Base-by-base conservation (phyloP, 202 grass and related monocot species). In the Elaeis oleifera region DNA sequence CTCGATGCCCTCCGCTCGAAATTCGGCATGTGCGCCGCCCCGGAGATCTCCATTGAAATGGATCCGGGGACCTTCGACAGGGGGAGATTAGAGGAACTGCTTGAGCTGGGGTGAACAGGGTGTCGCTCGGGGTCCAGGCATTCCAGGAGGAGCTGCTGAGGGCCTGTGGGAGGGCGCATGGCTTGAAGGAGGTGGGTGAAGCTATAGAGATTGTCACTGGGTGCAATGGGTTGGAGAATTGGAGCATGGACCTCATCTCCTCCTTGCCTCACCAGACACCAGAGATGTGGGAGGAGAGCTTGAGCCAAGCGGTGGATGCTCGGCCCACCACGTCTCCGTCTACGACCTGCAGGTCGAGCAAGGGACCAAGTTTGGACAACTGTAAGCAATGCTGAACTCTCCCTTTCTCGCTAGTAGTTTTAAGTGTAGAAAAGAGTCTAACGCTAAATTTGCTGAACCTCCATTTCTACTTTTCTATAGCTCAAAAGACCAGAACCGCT, bases 201-300 rank as follows among this genome's bases (percentile, higher is more conserved):
- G 92, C 87, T 0, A 84, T 96, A 16, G 81, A 52, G 25, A 83
- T 89, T 20, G 84, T 96, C 0, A 68, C 63, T 4, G 59, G 23
- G 3, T 91, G 79, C 62, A 67, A 80, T 54, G 79, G 76, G 61
- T 76, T 96, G 57, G 67, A 85, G 73, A 91, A 91, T 72, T 97
- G 92, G 87, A 96, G 92, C 84, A 72, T 97, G 87, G 92, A 97
- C 69, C 87, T 97, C 67, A 97, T 97, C 32, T 91, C 92, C 1
- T 89, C 84, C 18, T 78, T 89, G 79, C 81, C 87, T 0, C 83
- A 86, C 50, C 92, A 91, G 77, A 91, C 84, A 3, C 23, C 73
- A 60, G 73, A 79, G 66, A 97, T 97, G 92, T 97, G 87, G 87
- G 87, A 83, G 65, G 79, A 88, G 67, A 85, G 84, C 76, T 76